phyloP scores from a whole-genome alignment of 208 protist species.

The Trypanosomatidae sp. region DNA sequence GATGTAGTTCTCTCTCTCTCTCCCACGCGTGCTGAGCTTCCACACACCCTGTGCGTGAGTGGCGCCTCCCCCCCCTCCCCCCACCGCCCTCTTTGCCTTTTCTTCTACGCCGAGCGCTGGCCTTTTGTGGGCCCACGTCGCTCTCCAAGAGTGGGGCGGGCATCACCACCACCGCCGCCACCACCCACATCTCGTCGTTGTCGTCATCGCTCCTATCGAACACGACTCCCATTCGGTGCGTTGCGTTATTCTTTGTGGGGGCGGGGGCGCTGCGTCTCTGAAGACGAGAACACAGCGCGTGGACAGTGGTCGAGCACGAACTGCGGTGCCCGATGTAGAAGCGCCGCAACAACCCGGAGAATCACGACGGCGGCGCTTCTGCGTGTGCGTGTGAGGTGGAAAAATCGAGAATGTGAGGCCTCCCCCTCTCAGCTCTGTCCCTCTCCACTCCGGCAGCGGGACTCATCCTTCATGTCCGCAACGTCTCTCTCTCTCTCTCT shows the following conservation, averaged over 20 bases:
- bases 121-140: no score
- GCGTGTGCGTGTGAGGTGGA: no score
- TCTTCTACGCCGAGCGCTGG: neutral
- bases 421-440: neutral
- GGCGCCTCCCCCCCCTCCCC: conserved; percentile 6
- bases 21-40: neutral
- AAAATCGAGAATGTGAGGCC: neutral
- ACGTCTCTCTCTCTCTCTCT: neutral
- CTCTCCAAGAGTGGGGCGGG: neutral
- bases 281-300: no score
- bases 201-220: neutral
- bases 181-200: neutral
- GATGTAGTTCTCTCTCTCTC: conserved; percentile 3
- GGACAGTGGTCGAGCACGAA: no score
- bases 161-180: neutral
- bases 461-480: neutral
- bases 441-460: neutral
- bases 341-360: no score
- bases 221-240: neutral
- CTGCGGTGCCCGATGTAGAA: no score
- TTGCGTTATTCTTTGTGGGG: no score
- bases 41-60: neutral
- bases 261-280: no score
- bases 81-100: conserved; percentile 2
- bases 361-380: no score